Evolutionary conservation across 1,284 basidiomycete species (phyloP).

Genomic region (Wallemia mellicola): DNA sequence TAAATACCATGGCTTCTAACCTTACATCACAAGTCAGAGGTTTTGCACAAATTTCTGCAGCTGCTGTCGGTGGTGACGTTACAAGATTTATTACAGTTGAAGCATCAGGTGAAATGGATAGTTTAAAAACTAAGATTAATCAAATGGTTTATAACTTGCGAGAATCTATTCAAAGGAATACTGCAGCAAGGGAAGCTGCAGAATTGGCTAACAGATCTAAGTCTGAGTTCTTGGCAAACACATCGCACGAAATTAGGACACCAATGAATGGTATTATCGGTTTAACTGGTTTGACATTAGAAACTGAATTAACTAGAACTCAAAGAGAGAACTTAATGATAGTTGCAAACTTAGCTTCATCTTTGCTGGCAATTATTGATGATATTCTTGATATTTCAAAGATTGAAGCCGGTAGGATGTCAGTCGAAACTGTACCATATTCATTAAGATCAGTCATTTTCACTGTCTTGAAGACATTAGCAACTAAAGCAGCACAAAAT

Average conservation of each 20-base stretch:
- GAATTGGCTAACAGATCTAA: slow-evolving; percentile 88
- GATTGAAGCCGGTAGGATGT: slow-evolving; percentile 97
- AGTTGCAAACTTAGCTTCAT: slow-evolving; percentile 78
- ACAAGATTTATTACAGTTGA: slow-evolving; percentile 98
- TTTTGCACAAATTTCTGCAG: slow-evolving; percentile 93
- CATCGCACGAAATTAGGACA: slow-evolving; percentile 90
- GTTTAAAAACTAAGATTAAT: slow-evolving; percentile 94
- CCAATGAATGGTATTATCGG: slow-evolving; percentile 99
- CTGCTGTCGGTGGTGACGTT: slow-evolving; percentile 96
- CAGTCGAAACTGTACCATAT: slow-evolving; percentile 93
- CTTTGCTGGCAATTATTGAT: slow-evolving; percentile 84
- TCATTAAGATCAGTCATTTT: slow-evolving; percentile 92
- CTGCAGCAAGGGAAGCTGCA: slow-evolving; percentile 83
- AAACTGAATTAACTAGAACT: slow-evolving; percentile 59
- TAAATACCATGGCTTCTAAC: slow-evolving; percentile 78
- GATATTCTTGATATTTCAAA: slow-evolving; percentile 96
- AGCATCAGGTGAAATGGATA: slow-evolving; percentile 96
- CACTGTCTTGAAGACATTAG: slow-evolving; percentile 88
- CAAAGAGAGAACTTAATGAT: slow-evolving; percentile 85
- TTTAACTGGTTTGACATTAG: slow-evolving; percentile 92
- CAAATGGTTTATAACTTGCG: slow-evolving; percentile 94
- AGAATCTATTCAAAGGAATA: slow-evolving; percentile 96
- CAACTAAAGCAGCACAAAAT: slow-evolving; percentile 90
- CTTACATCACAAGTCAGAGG: slow-evolving; percentile 95
- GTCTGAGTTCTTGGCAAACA: slow-evolving; percentile 91